Evolutionary conservation across 129 eudicot species (phyloP), one percentile per base, ranked within the genome.

Genomic region (Flaveria linearis): DNA sequence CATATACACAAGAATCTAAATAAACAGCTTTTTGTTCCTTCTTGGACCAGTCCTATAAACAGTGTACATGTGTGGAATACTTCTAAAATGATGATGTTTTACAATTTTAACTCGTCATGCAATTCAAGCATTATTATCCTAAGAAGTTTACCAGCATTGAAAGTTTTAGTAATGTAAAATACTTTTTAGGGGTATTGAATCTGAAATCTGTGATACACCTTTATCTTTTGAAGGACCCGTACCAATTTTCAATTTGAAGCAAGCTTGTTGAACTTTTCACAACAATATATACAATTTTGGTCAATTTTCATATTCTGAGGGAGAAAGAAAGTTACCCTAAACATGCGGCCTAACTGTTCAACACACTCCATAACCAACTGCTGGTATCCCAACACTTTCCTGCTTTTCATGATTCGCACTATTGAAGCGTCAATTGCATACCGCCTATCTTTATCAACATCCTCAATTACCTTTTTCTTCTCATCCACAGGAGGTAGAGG

Each of bases 401-500:
- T 81, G 67, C 98, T 93, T 80, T 93, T 93, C 98, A 93, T 93
- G 43, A 93, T 90, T 20, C 95, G 86, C 33, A 93, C 98, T 55
- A 93, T 93, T 2, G 98, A 88, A 17, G 95, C 95, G 73, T 93
- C 98, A 73, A 93, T 93, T 9, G 96, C 95, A 80, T 93, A 88
- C 47, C 96, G 76, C 58, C 98, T 80, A 74, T 93, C 98, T 69
- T 90, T 90, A 62, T 90, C 98, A 77, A 93, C 98, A 82, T 93
- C 98, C 83, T 88, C 97, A 72, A 93, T 86, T 1, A 90, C 97
- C 87, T 93, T 93, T 78, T 90, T 90, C 90, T 87, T 93, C 88
- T 93, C 98, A 73, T 93, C 98, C 69, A 93, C 92, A 8, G 91
- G 98, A 43, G 98, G 98, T 30, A 93, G 85, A 63, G 98, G 97